A percentile compares a stretch with the other conserved stretches of the same genome.
These are phyloP conservation scores for Stagonosporopsis rhizophila DNA, from an alignment of 2,329 filamentous ascomycete species.

Conservation along the genomic window DNA sequence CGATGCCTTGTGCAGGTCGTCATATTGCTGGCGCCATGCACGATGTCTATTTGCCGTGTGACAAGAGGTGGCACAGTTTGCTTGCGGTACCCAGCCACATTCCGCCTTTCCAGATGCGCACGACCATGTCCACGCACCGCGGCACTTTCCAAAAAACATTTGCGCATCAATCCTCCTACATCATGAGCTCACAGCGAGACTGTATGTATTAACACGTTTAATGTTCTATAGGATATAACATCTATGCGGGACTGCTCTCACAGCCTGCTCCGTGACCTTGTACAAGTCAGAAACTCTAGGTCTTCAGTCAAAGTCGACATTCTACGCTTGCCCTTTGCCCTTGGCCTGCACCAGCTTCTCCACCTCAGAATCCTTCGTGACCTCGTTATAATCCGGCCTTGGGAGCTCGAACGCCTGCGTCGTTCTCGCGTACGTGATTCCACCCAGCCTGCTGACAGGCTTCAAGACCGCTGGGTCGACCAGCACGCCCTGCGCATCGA, in stretches of 20 bases:
- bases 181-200: not conserved
- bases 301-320: not conserved
- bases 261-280: slow-evolving; percentile 13
- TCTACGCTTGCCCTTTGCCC: slow-evolving; percentile 34
- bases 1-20: not conserved
- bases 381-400: slow-evolving; percentile 59
- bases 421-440: slow-evolving; percentile 80
- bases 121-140: not conserved
- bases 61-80: not conserved
- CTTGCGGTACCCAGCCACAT: not conserved
- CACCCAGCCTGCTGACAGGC: slow-evolving; percentile 80
- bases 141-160: not conserved
- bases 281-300: slow-evolving; percentile 13
- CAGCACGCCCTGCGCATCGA: slow-evolving; percentile 77
- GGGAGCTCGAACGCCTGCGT: slow-evolving; percentile 76
- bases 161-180: not conserved
- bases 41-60: not conserved
- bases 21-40: not conserved
- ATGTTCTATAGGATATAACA: slow-evolving; percentile 3
- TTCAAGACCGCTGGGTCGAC: slow-evolving; percentile 77
- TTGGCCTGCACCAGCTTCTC: slow-evolving; percentile 63
- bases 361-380: slow-evolving; percentile 60
- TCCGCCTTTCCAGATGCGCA: not conserved
- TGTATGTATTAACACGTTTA: not conserved
- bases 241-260: not conserved